A percentile compares a stretch with the other conserved stretches of the same genome.
Evolutionary conservation across 352 stramenopile genomes (phyloP).

Genomic region (Globisporangium irregulare): DNA sequence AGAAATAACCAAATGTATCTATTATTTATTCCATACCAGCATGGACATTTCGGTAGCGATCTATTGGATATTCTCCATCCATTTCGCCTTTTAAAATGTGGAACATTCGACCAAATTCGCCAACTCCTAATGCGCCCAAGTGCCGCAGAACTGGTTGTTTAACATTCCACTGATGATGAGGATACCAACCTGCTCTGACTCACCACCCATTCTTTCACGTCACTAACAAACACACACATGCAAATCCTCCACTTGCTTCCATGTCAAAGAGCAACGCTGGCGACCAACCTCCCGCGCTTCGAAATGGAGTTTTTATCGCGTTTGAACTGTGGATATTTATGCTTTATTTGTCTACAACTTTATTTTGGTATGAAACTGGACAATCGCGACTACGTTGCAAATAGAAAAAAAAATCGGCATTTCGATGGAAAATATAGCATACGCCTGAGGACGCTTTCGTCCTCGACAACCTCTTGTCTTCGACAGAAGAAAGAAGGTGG

Average conservation of each 20-base stretch:
- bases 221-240: neutral
- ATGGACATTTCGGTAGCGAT: neutral
- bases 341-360: neutral
- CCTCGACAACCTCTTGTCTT: too few relatives aligned
- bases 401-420: neutral
- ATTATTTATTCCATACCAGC: neutral
- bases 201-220: neutral
- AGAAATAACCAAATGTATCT: neutral
- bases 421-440: neutral
- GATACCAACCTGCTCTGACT: neutral
- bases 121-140: neutral
- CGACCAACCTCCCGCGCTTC: too few relatives aligned
- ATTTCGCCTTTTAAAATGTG: neutral
- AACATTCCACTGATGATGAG: neutral
- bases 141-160: neutral
- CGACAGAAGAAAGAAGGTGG: neutral
- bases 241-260: neutral
- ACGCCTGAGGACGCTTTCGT: neutral
- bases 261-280: too few relatives aligned
- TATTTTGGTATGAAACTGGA: too few relatives aligned
- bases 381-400: neutral
- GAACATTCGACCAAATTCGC: constrained; percentile 2
- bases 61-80: neutral
- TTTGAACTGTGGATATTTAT: neutral
- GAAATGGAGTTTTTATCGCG: too few relatives aligned